phyloP scores from a whole-genome alignment of 768 basidiomycete genomes.

The Daedaleopsis nitida region DNA sequence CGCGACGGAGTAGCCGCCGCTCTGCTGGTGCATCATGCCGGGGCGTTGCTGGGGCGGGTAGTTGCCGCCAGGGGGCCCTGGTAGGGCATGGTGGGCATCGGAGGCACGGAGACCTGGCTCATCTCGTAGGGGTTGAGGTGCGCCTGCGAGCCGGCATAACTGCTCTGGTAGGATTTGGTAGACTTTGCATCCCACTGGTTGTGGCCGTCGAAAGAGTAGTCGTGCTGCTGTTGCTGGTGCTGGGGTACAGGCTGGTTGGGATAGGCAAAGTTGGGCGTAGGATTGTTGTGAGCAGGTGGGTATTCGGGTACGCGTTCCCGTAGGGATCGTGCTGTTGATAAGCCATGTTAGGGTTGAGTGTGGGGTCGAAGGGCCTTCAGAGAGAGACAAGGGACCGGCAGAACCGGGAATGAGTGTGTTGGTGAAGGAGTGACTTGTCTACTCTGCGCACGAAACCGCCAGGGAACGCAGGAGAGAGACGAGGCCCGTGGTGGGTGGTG shows the following conservation, averaged over 20 bases:
- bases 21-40: slow-evolving; percentile 44
- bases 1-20: slow-evolving; percentile 64
- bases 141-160: slow-evolving; percentile 67
- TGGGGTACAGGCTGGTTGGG: slow-evolving; percentile 16
- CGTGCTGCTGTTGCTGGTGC: slow-evolving; percentile 20
- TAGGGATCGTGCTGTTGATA: slow-evolving; percentile 32
- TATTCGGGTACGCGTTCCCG: slow-evolving; percentile 25
- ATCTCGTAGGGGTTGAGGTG: slow-evolving; percentile 66
- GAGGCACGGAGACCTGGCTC: slow-evolving; percentile 51
- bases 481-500: slow-evolving; percentile 14
- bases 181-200: slow-evolving; percentile 51
- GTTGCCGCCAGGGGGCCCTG: slow-evolving; percentile 40
- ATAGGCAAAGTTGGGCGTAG: slow-evolving; percentile 21
- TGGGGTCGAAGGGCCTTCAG: background rate
- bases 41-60: slow-evolving; percentile 65
- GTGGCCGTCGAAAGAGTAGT: slow-evolving; percentile 24
- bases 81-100: slow-evolving; percentile 58
- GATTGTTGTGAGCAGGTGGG: slow-evolving; percentile 14
- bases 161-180: slow-evolving; percentile 64
- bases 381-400: slow-evolving; percentile 3
- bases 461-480: slow-evolving; percentile 21
- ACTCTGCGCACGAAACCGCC: slow-evolving; percentile 20
- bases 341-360: slow-evolving; percentile 26
- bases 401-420: slow-evolving; percentile 10
- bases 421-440: slow-evolving; percentile 20